Percentiles rank a stretch among this genome's conserved stretches.
Conservation (phyloP, 306 rosid genomes). For the Glycine latifolia region DNA sequence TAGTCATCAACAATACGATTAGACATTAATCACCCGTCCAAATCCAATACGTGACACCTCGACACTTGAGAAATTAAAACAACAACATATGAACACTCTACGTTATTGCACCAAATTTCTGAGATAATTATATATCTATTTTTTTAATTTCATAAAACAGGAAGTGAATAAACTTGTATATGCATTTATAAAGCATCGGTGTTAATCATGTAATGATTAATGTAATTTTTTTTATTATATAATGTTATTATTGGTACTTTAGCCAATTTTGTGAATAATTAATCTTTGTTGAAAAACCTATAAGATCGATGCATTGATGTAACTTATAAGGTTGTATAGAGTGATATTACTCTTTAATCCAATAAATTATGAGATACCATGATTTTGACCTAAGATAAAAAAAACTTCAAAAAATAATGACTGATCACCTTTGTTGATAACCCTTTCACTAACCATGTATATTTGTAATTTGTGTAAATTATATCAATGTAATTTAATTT, state of each 20-base stretch:
- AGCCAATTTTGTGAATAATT: too few species aligned
- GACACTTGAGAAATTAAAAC: background rate
- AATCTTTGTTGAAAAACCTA: too few species aligned
- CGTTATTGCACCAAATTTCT: background rate
- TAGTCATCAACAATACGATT: background rate
- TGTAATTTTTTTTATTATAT: background rate
- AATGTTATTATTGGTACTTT: too few species aligned
- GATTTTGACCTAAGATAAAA: too few species aligned
- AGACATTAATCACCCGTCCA: background rate
- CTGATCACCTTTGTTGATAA: too few species aligned
- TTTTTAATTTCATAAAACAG: background rate
- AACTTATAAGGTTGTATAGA: too few species aligned
- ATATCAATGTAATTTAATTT: background rate
- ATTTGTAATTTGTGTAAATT: background rate
- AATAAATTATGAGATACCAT: too few species aligned
- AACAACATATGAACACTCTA: background rate
- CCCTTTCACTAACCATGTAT: too few species aligned
- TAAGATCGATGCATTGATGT: too few species aligned
- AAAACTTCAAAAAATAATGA: too few species aligned
- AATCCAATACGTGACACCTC: background rate
- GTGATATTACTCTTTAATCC: too few species aligned
- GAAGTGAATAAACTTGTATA: background rate
- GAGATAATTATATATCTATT: too few species aligned
- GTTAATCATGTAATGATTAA: background rate
- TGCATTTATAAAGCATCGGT: background rate